Base-by-base conservation (phyloP, 139 green algal genomes). In the Nannochloris sp. region DNA sequence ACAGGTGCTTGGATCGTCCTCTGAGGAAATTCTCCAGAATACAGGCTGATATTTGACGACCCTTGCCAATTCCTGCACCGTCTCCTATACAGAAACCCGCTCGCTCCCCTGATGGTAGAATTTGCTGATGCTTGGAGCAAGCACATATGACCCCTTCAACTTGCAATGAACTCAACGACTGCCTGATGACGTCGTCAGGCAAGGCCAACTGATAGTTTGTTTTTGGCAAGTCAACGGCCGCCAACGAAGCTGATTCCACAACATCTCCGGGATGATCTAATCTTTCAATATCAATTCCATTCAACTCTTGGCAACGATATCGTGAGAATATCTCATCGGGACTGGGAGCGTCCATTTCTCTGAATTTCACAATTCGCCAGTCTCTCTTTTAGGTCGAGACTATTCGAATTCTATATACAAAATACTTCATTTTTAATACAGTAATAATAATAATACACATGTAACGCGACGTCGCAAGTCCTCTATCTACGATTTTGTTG, bases 1-100 rank as follows among this genome's bases (percentile, higher is more conserved):
- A 95, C 17, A 89, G 65, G 10, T 73, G 56, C 25, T 66, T 78
- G 65, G 65, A 70, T 9, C 87, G 66, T 20, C 85, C 86, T 4
- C 89, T 74, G 0, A 63, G 70, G 61, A 84, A 95, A 79, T 89
- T 92, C 67, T 96, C 89, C 17, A 94, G 30, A 20, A 96, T 88
- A 30, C 86, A 76, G 33, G 80, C 88, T 23, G 77, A 56, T 25
- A 94, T 89, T 75, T 93, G 84, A 76, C 70, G 75, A 1, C 85
- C 85, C 75, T 95, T 94, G 65, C 88, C 88, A 57, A 94, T 85
- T 1, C 88, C 88, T 13, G 88, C 87, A 16, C 85, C 85, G 56
- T 95, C 87, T 3, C 84, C 82, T 6, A 59, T 59, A 2, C 28
- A 57, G 28, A 57, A 57, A 6, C 61, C 37, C 3, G 58, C 51